These are phyloP conservation scores for Xylaria hypoxylon DNA, from an alignment of 2,329 filamentous ascomycete genomes.

Conservation along the genomic window DNA sequence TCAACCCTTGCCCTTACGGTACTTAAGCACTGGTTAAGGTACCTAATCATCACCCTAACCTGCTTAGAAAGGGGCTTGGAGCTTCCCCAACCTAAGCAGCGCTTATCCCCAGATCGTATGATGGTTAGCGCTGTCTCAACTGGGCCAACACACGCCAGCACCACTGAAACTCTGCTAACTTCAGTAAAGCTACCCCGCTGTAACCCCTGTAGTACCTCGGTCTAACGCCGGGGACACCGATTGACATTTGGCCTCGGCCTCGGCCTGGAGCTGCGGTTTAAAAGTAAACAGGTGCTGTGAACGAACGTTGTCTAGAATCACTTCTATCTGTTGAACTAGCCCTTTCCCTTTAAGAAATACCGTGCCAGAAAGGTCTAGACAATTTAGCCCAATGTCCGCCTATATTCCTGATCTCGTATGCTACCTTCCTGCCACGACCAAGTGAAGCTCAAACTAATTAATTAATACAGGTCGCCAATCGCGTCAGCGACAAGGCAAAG, in stretches of 20 bases:
- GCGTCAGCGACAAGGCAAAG: conserved; percentile 86
- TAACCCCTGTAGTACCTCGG: conserved; percentile 41
- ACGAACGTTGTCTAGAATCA: conserved; percentile 6
- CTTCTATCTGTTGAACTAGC: not conserved
- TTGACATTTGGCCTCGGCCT: conserved; percentile 31
- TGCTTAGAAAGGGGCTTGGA: not conserved
- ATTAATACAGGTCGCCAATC: conserved; percentile 57
- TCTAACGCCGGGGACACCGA: conserved; percentile 29
- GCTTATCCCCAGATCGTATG: conserved; percentile 35
- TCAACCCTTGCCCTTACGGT: too few species aligned
- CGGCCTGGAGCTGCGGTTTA: conserved; percentile 26
- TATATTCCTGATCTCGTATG: conserved; percentile 50
- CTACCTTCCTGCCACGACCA: conserved; percentile 21
- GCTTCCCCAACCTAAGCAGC: conserved; percentile 8
- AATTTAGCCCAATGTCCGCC: conserved; percentile 46
- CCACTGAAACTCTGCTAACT: conserved; percentile 16
- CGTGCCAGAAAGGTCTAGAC: conserved; percentile 11
- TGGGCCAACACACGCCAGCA: conserved; percentile 6
- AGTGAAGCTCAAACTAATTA: conserved; percentile 33
- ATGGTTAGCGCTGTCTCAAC: conserved; percentile 17
- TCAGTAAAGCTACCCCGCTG: conserved; percentile 38
- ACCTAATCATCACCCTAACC: too few species aligned
- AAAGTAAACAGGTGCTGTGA: conserved; percentile 7
- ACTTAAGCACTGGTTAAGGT: too few species aligned
- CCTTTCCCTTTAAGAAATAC: conserved; percentile 5